These are phyloP conservation scores for Vigna angularis DNA, from an alignment of 306 rosid genomes.

Conservation along the genomic window DNA sequence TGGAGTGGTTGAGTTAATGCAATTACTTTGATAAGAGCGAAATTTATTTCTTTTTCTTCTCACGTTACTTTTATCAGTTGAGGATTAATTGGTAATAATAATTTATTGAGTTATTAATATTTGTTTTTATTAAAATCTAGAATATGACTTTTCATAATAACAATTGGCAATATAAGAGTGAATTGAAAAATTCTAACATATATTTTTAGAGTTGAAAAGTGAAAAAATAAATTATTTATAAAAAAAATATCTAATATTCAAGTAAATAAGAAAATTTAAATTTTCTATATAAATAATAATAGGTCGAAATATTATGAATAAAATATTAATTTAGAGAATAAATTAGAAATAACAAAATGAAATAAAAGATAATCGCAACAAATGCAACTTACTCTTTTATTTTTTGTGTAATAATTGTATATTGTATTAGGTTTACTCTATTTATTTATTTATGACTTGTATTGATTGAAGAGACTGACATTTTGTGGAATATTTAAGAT, in stretches of 20 bases:
- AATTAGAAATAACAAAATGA: not conserved
- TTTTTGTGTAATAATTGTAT: not conserved
- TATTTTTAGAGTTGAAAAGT: too few species aligned
- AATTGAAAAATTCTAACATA: too few species aligned
- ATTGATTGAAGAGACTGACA: not conserved
- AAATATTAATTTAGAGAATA: not conserved
- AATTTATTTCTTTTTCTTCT: not conserved
- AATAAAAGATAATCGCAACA: not conserved
- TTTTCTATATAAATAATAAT: too few species aligned
- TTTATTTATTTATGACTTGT: not conserved
- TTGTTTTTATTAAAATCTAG: too few species aligned
- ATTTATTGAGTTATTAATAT: not conserved
- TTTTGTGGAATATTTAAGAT: not conserved
- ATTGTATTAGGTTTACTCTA: not conserved
- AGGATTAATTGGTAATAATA: not conserved
- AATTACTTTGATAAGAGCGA: not conserved
- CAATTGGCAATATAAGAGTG: too few species aligned
- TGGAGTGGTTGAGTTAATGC: conserved; percentile 67
- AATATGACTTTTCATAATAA: too few species aligned
- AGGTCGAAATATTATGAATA: too few species aligned
- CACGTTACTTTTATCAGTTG: not conserved
- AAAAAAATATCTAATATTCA: too few species aligned
- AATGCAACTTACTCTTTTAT: not conserved
- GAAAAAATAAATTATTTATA: too few species aligned
- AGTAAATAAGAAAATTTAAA: too few species aligned